Evolutionary conservation across 768 basidiomycete species (phyloP), one percentile per base, ranked within the genome.

Genomic region (Amanita jacksonii): DNA sequence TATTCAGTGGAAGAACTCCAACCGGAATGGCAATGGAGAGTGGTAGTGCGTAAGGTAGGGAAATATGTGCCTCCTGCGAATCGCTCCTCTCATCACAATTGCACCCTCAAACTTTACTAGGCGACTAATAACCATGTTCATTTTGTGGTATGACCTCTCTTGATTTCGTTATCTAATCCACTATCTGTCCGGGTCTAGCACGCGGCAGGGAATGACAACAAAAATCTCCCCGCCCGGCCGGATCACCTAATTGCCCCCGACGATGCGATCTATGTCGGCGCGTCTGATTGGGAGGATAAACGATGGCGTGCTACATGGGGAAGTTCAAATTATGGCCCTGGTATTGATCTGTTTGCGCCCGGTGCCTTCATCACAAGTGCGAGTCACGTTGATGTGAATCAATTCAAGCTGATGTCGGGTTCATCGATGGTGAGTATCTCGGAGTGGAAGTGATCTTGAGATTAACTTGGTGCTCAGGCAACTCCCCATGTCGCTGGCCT

Each of bases 161-260:
- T 34, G 33, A 34, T 34, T 34, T 34, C n/a, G 13, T 34, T 34
- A 34, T 34, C 33, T 34, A 34, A 34, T n/a, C 33, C 33, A 34
- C 33, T 34, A 34, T n/a, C 33, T 34, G 33, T n/a, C n/a, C n/a
- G n/a, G 33, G 33, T 34, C 6, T 34, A 34, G 33, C 18, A n/a
- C 33, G 18, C n/a, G n/a, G n/a, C n/a, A n/a, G n/a, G n/a, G n/a
- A n/a, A n/a, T n/a, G n/a, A n/a, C n/a, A n/a, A n/a, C 33, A 34
- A 5, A 34, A 6, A 34, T 34, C 33, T 34, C 33, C 33, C 33
- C 13, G 33, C 13, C 33, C 13, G 13, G 33, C 33, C 5, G 13
- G 13, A 5, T 16, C 33, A 34, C 33, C 33, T n/a, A 34, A 5
- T 34, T 34, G 13, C 5, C 6, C 33, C 5, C 13, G 18, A 34